phyloP scores from a whole-genome alignment of 768 basidiomycete genomes.

The Rhodotorula babjevae region DNA sequence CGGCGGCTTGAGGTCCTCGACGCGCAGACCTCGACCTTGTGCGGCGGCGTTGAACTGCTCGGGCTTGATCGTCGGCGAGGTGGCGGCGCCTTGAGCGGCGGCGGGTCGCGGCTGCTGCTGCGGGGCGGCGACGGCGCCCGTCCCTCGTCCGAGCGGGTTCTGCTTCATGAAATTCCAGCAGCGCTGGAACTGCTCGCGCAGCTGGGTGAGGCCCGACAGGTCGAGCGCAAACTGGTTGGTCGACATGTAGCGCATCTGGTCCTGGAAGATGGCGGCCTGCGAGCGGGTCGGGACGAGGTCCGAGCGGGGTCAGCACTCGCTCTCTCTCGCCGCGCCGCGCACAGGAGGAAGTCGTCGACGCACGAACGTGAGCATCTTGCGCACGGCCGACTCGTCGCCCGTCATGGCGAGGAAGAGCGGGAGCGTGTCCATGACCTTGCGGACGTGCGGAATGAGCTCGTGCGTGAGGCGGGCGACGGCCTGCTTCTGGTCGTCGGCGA shows the following conservation, averaged over 20 bases:
- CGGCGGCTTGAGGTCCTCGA: slow-evolving; percentile 41
- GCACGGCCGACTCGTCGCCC: slow-evolving; percentile 8
- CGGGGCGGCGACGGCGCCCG: background rate
- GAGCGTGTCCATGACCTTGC: slow-evolving; percentile 36
- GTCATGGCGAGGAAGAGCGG: slow-evolving; percentile 41
- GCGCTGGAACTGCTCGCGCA: slow-evolving; percentile 38
- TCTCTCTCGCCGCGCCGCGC: no score
- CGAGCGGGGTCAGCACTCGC: background rate
- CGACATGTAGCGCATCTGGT: slow-evolving; percentile 32
- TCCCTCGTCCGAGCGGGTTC: slow-evolving; percentile 4
- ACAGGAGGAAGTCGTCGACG: background rate
- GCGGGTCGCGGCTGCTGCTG: background rate
- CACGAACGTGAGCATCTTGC: slow-evolving; percentile 38
- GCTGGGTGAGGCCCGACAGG: slow-evolving; percentile 28
- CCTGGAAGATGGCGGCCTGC: slow-evolving; percentile 39
- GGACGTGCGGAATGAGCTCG: slow-evolving; percentile 34
- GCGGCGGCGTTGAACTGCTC: slow-evolving; percentile 32
- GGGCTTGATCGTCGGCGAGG: slow-evolving; percentile 3
- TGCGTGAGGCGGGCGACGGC: slow-evolving; percentile 20
- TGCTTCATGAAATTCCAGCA: slow-evolving; percentile 39
- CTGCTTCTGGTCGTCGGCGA: slow-evolving; percentile 25
- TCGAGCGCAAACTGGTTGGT: slow-evolving; percentile 37
- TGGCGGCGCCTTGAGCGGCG: background rate
- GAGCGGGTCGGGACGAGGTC: no score
- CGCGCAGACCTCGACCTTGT: slow-evolving; percentile 28